Evolutionary conservation across 1,284 basidiomycete species (phyloP), one percentile per base, ranked within the genome.

Genomic region (Leccinum huronense): DNA sequence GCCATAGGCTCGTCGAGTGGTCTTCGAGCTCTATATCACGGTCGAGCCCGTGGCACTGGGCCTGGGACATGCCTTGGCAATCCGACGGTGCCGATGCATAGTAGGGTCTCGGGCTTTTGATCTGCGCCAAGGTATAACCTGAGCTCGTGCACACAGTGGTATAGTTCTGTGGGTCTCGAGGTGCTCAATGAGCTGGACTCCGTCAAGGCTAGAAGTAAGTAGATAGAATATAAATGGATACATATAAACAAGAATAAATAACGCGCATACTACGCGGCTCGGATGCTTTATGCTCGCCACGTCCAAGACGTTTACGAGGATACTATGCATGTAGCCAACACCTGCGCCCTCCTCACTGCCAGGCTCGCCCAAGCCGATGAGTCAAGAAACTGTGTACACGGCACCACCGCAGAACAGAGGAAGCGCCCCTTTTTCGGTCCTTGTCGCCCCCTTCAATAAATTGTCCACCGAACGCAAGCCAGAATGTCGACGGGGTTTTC

Each of bases 111-210:
- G 23, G 23, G 23, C 1, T 23, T 23, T 23, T 23, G 23, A 23
- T 23, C 23, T 23, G 23, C 23, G 23, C 23, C 23, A 23, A 23
- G 23, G 23, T 23, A 23, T 23, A 23, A 23, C 23, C 23, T 23
- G 23, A 23, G 38, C 13, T 38, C 36, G 36, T 38, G 14, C 38
- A 38, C 14, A 38, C 38, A 38, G 7, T 38, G 38, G 38, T 6
- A 38, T 38, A 23, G 95, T 58, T 91, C 90, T 0, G 86, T 90
- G 9, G 95, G 95, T 0, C 75, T 97, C n/a, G 95, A 97, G 71
- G 86, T 97, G 9, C 72, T 97, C 56, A 97, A 98, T 72, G 95
- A 98, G 77, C 77, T 97, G 23, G 90, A 91, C 65, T 80, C 85
- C 0, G 71, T 97, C 66, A 97, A 97, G 78, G 84, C 63, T 11